Evolutionary conservation across 78 protist genomes (phyloP).

Genomic region (Dictyostelium brefeldianum): DNA sequence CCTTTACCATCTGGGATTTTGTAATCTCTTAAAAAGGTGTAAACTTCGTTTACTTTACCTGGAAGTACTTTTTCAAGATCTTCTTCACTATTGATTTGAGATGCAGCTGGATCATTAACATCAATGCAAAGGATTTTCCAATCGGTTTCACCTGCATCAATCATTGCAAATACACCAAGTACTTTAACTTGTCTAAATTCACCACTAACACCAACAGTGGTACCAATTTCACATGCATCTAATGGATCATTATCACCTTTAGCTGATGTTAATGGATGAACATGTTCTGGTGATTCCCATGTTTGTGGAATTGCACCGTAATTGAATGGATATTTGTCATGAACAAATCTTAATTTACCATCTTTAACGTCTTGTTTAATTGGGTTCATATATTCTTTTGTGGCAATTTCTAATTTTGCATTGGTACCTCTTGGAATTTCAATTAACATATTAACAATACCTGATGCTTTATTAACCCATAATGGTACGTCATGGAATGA

Average conservation of each 20-base stretch:
- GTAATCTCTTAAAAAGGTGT: slow-evolving; percentile 94
- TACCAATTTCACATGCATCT: slow-evolving; percentile 93
- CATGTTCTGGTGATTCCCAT: slow-evolving; percentile 90
- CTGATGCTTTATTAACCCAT: slow-evolving; percentile 24
- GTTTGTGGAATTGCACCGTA: slow-evolving; percentile 97
- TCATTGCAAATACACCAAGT: slow-evolving; percentile 92
- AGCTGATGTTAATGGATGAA: slow-evolving; percentile 57
- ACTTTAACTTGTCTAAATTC: slow-evolving; percentile 91
- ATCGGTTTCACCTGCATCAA: slow-evolving; percentile 97
- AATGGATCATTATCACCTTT: slow-evolving; percentile 97
- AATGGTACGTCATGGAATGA: slow-evolving; percentile 94
- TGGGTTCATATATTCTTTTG: slow-evolving; percentile 88
- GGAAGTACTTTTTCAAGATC: slow-evolving; percentile 87
- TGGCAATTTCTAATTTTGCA: slow-evolving; percentile 92
- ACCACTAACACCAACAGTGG: slow-evolving; percentile 71
- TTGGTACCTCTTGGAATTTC: slow-evolving; percentile 94
- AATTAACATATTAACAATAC: slow-evolving; percentile 82
- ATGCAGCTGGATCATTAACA: slow-evolving; percentile 90
- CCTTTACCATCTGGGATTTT: slow-evolving; percentile 98
- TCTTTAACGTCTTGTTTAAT: slow-evolving; percentile 93
- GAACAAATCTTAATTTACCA: slow-evolving; percentile 88
- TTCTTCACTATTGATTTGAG: slow-evolving; percentile 83
- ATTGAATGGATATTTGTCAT: slow-evolving; percentile 94
- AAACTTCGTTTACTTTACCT: slow-evolving; percentile 85
- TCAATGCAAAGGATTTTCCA: slow-evolving; percentile 94